phyloP scores from a whole-genome alignment of 2,329 filamentous ascomycete genomes.

The Fusarium dlaminii region DNA sequence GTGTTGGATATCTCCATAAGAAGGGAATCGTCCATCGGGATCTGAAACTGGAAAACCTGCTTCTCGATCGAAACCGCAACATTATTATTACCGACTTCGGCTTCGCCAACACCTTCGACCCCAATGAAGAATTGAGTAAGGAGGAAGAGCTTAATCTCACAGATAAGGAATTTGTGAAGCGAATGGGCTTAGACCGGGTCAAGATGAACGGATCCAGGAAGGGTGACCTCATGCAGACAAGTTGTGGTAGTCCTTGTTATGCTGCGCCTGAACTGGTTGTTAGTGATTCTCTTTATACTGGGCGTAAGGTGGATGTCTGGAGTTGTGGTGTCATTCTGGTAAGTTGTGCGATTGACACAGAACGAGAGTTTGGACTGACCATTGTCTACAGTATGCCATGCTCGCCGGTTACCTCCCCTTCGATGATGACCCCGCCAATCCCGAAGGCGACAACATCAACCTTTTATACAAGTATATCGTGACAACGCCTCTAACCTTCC shows the following conservation, averaged over 20 bases:
- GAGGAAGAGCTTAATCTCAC: constrained; percentile 89
- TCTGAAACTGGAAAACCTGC: constrained; percentile 93
- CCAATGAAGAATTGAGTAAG: constrained; percentile 85
- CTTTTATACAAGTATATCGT: constrained; percentile 99
- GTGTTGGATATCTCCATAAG: constrained; percentile 96
- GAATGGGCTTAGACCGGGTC: constrained; percentile 82
- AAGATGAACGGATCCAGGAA: constrained; percentile 79
- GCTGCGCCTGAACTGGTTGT: constrained; percentile 97
- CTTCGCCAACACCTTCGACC: constrained; percentile 97
- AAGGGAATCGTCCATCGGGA: constrained; percentile 98
- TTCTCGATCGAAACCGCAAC: constrained; percentile 95
- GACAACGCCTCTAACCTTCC: constrained; percentile 94
- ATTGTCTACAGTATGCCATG: constrained; percentile 86
- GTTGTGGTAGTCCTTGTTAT: constrained; percentile 97
- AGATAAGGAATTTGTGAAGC: constrained; percentile 89
- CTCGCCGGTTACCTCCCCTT: constrained; percentile 96
- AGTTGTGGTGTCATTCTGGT: constrained; percentile 98
- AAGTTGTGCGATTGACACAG: constrained; percentile 52
- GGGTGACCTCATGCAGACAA: constrained; percentile 98
- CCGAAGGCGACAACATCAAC: constrained; percentile 99
- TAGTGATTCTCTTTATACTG: constrained; percentile 96
- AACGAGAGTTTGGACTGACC: constrained; percentile 15
- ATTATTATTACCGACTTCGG: constrained; percentile 99
- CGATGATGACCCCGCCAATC: constrained; percentile 97
- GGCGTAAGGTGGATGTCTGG: constrained; percentile 98